Conservation (phyloP, 2,329 filamentous ascomycete genomes). For the Colletotrichum caudatum region DNA sequence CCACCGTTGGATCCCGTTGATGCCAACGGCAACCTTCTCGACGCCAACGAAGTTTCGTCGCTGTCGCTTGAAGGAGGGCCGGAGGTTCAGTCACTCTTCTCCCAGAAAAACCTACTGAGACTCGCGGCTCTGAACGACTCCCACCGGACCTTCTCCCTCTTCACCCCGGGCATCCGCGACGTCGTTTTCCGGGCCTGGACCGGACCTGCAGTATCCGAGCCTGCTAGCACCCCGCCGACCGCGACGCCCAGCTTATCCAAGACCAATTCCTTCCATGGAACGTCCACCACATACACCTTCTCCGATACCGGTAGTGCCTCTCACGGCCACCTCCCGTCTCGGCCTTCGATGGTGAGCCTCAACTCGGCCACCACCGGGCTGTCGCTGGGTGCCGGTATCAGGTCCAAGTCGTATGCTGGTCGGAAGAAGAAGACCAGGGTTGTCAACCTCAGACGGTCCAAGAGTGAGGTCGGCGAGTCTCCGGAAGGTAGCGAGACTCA, state of each 20-base stretch:
- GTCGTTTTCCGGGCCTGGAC: conserved; percentile 95
- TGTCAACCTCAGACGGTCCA: conserved; percentile 80
- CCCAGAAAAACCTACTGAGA: conserved; percentile 90
- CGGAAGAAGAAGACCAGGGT: conserved; percentile 88
- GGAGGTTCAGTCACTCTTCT: conserved; percentile 91
- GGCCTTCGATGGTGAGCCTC: conserved; percentile 74
- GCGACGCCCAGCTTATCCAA: conserved; percentile 68
- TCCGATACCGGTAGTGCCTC: conserved; percentile 76
- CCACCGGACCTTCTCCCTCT: conserved; percentile 89
- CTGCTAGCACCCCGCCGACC: conserved; percentile 58
- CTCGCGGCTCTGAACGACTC: conserved; percentile 87
- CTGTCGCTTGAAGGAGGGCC: conserved; percentile 82
- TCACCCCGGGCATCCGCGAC: conserved; percentile 90
- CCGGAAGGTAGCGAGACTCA: conserved; percentile 62
- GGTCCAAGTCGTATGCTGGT: conserved; percentile 69
- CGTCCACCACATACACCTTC: conserved; percentile 77
- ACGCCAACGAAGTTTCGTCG: conserved; percentile 79
- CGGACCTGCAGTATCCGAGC: conserved; percentile 76
- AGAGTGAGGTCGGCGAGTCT: conserved; percentile 65
- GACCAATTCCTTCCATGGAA: conserved; percentile 72
- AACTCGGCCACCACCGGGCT: conserved; percentile 72
- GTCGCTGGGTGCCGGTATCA: conserved; percentile 70
- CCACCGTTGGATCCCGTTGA: conserved; percentile 87
- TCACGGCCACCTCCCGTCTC: conserved; percentile 72
- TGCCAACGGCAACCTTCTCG: conserved; percentile 80